A percentile compares a stretch with the other conserved stretches of the same genome.
Evolutionary conservation across 306 rosid species (phyloP).

Genomic region (peach (Prunus persica)): Prunus_persica_NCBIv2 NC_034009.1:8821501-8822000

Average conservation of each 20-base stretch:
- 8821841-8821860: not conserved
- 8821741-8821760: slow-evolving; percentile 81
- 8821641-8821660: slow-evolving; percentile 98
- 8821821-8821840: not conserved
- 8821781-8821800: slow-evolving; percentile 11
- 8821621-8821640: slow-evolving; percentile 98
- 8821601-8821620: slow-evolving; percentile 91
- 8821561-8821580: slow-evolving; percentile 95
- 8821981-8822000: not conserved
- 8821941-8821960: no score
- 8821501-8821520: slow-evolving; percentile 97
- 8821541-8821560: slow-evolving; percentile 99
- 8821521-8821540: slow-evolving; percentile 96
- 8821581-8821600: slow-evolving; percentile 99
- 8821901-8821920: no score
- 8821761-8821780: slow-evolving; percentile 77
- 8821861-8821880: not conserved
- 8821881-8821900: no score
- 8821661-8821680: slow-evolving; percentile 94
- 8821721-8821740: slow-evolving; percentile 83
- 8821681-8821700: slow-evolving; percentile 93
- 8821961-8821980: not conserved
- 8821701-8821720: slow-evolving; percentile 90
- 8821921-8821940: no score
- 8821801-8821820: not conserved